Percentiles rank a stretch among this genome's conserved stretches.
Evolutionary conservation across 305 asterid species (phyloP).

Genomic region (Fraxinus sp.): DNA sequence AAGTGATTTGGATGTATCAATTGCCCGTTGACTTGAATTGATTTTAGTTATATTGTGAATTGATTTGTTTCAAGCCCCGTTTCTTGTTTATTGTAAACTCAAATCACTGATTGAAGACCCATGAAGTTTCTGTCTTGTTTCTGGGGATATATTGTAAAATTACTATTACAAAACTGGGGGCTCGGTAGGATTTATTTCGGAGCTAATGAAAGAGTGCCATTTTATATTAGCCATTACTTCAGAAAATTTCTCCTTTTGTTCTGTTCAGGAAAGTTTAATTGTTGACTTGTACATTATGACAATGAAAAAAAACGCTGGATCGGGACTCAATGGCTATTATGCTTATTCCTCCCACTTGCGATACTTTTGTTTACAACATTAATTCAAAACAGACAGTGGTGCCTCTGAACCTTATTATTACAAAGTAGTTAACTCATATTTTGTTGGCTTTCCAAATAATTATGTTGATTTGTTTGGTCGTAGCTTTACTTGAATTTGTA

Average conservation of each 20-base stretch:
- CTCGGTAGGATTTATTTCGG: background rate
- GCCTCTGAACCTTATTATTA: background rate
- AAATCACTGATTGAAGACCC: background rate
- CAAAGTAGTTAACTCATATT: background rate
- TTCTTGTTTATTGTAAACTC: background rate
- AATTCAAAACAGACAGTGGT: background rate
- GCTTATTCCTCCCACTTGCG: background rate
- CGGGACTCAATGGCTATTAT: background rate
- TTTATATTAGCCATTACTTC: background rate
- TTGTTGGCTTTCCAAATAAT: background rate
- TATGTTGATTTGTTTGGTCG: background rate
- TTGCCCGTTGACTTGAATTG: slow-evolving; percentile 39
- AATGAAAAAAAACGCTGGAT: background rate
- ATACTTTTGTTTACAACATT: background rate
- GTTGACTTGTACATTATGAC: background rate
- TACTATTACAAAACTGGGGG: background rate
- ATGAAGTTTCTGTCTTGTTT: background rate
- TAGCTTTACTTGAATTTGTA: background rate
- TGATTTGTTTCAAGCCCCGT: background rate
- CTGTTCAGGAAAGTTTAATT: background rate
- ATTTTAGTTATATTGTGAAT: slow-evolving; percentile 1
- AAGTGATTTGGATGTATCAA: background rate
- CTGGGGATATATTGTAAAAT: background rate
- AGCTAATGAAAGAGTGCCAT: background rate
- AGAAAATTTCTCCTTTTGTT: background rate